Evolutionary conservation across 2,329 filamentous ascomycete species (phyloP).

Genomic region (Cladosporium cucumerinum): DNA sequence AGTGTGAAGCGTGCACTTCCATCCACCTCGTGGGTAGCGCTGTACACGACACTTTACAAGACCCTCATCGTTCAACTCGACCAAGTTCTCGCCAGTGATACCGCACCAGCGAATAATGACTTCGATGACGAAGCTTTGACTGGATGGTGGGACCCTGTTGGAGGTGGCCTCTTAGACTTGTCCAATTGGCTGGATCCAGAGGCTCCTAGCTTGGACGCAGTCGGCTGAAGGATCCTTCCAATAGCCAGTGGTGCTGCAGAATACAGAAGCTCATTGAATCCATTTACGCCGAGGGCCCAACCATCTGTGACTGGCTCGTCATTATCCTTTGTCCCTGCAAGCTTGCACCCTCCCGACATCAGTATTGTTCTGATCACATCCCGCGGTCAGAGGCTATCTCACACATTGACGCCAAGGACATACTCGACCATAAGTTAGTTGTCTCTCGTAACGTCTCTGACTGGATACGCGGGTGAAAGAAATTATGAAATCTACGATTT

Average conservation of each 20-base stretch:
- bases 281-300: not conserved
- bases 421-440: not conserved
- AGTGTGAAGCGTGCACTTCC: slow-evolving; percentile 4
- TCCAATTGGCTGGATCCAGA: slow-evolving; percentile 12
- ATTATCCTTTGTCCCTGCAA: not conserved
- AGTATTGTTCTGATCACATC: not conserved
- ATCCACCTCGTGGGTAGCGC: slow-evolving; percentile 4
- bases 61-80: slow-evolving; percentile 6
- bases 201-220: not conserved
- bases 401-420: not conserved
- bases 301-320: not conserved
- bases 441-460: not conserved
- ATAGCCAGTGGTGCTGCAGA: not conserved
- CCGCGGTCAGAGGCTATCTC: not conserved
- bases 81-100: slow-evolving; percentile 1
- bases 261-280: too few species aligned
- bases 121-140: slow-evolving; percentile 1
- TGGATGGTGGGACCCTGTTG: slow-evolving; percentile 11
- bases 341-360: not conserved
- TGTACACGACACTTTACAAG: slow-evolving; percentile 11
- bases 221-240: not conserved
- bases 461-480: not conserved
- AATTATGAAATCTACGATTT: not conserved
- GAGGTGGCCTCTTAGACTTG: slow-evolving; percentile 2
- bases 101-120: not conserved